Conservation (phyloP, 2,329 filamentous ascomycete genomes). For the Phyllosticta citriasiana region DNA sequence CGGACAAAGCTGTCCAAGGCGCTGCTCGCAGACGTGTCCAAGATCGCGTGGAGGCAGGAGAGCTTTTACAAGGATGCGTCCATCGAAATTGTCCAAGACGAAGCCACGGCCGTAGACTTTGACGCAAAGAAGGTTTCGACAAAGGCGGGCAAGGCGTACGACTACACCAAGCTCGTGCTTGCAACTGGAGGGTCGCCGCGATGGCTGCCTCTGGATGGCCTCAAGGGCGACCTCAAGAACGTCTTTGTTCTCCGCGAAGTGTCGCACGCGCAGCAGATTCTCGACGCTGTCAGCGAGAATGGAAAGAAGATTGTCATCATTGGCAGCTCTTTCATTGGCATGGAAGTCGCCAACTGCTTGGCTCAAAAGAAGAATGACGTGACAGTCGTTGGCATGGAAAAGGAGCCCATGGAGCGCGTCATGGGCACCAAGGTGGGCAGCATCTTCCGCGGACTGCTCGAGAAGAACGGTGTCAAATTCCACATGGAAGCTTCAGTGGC, state of each 20-base stretch:
- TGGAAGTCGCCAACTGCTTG: constrained; percentile 84
- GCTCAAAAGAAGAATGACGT: constrained; percentile 71
- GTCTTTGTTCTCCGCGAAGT: constrained; percentile 76
- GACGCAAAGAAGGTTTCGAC: constrained; percentile 62
- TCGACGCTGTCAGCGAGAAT: constrained; percentile 64
- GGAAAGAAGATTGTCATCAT: constrained; percentile 90
- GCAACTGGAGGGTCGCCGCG: constrained; percentile 76
- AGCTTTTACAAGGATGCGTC: constrained; percentile 62
- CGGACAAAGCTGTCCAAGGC: constrained; percentile 94
- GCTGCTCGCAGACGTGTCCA: constrained; percentile 67
- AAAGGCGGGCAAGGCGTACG: constrained; percentile 56
- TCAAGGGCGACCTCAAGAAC: constrained; percentile 71
- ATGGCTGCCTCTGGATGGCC: constrained; percentile 67
- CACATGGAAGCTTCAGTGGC: constrained; percentile 71
- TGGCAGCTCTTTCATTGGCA: constrained; percentile 92
- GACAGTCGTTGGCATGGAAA: constrained; percentile 81
- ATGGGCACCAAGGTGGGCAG: constrained; percentile 73
- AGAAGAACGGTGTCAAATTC: constrained; percentile 85
- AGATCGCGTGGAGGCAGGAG: constrained; percentile 65
- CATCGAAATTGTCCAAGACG: constrained; percentile 46
- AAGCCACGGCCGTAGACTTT: constrained; percentile 70
- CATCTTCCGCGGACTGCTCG: constrained; percentile 68
- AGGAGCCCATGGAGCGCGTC: constrained; percentile 71
- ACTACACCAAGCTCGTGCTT: constrained; percentile 82
- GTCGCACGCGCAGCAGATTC: constrained; percentile 68